Base-by-base conservation (phyloP, 495 filamentous ascomycete genomes). In the Hyaloscypha variabilis region DNA sequence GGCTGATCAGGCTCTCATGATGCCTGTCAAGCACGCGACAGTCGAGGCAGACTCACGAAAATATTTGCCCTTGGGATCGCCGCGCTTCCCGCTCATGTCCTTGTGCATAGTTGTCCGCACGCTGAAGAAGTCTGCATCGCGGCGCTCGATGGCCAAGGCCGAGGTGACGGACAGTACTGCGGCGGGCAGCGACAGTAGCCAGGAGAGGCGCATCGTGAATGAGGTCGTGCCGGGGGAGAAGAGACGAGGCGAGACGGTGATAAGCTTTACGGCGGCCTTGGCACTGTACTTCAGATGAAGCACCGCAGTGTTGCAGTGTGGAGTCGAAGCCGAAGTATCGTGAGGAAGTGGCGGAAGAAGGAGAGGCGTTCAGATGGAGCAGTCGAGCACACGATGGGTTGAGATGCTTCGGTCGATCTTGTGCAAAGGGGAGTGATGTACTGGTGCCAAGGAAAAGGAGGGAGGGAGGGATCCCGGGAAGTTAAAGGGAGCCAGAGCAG, bases 1-100 rank as follows among this genome's bases (percentile, higher is more conserved):
- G 50, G 6, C 30, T 23, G 46, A 39, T 36, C 2, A 36, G n/a
- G n/a, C n/a, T n/a, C 58, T 28, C 14, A 19, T 10, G 28, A 21
- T 6, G 30, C 39, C 8, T 29, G 6, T 31, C 29, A 57, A 62
- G 31, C 63, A 70, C 59, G 60, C 60, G 68, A 70, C 64, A 46
- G 1, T 23, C 13, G n/a, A 34, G 55, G 60, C 24, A 17, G 8
- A 81, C 85, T 76, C 72, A 88, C 85, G 81, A 71, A 87, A 88
- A 68, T 87, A 87, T 78, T 88, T 87, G n/a, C 70, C 72, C 14
- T 71, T 76, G 6, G 80, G 80, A 71, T 83, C 80, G 4, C 77
- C 76, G 34, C 69, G 72, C 60, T 72, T 76, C 29, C 79, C 81
- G 55, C 79, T 78, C 71, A 81, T 82, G 50, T 83, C 79, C 56